Evolutionary conservation across 176 grass and related monocot species (phyloP).

Genomic region (Rhynchospora tenuis): DNA sequence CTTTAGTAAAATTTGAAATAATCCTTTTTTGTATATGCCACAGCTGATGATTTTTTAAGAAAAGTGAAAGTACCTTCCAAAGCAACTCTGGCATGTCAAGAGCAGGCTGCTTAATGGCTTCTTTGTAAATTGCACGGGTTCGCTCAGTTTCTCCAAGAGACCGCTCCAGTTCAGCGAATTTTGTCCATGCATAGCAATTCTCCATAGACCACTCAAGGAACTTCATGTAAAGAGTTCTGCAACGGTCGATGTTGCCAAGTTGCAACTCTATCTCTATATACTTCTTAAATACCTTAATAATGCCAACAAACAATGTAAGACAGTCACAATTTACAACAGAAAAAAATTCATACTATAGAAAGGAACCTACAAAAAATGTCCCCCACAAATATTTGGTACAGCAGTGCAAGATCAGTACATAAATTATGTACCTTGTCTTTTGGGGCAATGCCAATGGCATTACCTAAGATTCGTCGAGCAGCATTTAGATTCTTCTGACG

Average conservation of each 20-base stretch:
- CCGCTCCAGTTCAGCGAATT: constrained; percentile 76
- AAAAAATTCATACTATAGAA: neutral
- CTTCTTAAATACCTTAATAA: constrained; percentile 60
- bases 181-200: constrained; percentile 88
- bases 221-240: constrained; percentile 70
- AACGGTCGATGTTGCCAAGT: constrained; percentile 64
- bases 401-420: neutral
- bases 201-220: constrained; percentile 71
- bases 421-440: constrained; percentile 55
- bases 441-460: constrained; percentile 78
- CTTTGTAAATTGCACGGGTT: constrained; percentile 68
- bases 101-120: constrained; percentile 76
- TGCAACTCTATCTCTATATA: constrained; percentile 84
- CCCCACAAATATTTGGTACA: neutral
- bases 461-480: constrained; percentile 60
- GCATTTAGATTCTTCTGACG: constrained; percentile 45
- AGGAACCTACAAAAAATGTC: neutral
- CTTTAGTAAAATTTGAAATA: too few species aligned
- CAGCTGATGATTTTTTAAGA: neutral
- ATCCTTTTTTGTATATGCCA: neutral
- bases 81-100: constrained; percentile 80
- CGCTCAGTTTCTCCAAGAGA: constrained; percentile 77
- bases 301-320: neutral
- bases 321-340: neutral
- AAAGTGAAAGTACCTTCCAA: constrained; percentile 44